Conservation (phyloP, 2,329 filamentous ascomycete species). For the Ilyonectria robusta region DNA sequence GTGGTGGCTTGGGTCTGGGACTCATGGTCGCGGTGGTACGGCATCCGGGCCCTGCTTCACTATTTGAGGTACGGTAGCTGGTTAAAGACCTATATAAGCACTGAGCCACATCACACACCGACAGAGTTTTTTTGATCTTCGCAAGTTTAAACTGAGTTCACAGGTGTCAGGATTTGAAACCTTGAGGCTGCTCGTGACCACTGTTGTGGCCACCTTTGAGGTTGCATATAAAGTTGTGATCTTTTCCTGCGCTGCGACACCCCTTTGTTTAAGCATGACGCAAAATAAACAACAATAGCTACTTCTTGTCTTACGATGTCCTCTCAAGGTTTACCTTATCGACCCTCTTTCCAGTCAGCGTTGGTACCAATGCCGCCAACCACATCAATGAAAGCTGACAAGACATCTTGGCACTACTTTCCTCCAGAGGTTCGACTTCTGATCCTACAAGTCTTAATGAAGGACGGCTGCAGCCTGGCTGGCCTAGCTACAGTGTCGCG, state of each 20-base stretch:
- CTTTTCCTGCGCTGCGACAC: neutral
- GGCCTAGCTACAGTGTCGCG: slow-evolving; percentile 23
- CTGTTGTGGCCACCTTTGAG: neutral
- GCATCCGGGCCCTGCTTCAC: neutral
- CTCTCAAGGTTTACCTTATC: neutral
- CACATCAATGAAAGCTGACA: neutral
- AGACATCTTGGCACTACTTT: slow-evolving; percentile 1
- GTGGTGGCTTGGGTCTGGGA: too few relatives aligned
- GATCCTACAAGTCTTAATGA: slow-evolving; percentile 6
- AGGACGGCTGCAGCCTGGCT: slow-evolving; percentile 10
- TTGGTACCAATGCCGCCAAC: neutral
- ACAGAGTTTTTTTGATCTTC: neutral
- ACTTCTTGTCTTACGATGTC: neutral
- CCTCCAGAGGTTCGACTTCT: neutral
- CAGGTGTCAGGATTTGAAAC: neutral
- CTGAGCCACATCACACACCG: neutral
- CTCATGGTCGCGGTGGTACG: too few relatives aligned
- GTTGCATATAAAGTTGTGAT: neutral
- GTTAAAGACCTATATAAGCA: neutral
- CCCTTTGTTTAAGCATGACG: too few relatives aligned
- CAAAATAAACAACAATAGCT: neutral
- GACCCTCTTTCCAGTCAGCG: neutral
- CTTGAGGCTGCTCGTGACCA: neutral
- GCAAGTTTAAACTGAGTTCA: neutral
- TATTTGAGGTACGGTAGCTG: neutral